Evolutionary conservation across 2,329 filamentous ascomycete species (phyloP).

Genomic region (Colletotrichum simmondsii): DNA sequence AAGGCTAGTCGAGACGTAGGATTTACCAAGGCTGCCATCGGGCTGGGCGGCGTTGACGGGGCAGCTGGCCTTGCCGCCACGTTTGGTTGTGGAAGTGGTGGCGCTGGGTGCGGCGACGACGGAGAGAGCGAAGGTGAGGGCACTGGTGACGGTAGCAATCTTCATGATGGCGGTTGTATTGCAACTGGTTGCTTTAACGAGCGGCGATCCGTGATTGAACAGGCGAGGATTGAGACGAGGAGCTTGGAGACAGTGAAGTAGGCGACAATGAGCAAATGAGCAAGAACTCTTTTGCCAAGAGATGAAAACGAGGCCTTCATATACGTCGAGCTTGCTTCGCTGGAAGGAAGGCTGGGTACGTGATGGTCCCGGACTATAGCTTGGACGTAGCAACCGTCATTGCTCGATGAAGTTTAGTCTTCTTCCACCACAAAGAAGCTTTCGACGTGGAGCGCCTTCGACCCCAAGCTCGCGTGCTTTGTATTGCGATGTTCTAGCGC

Average conservation of each 20-base stretch:
- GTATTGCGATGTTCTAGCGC: neutral
- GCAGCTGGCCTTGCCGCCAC: conserved; percentile 1
- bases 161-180: conserved; percentile 12
- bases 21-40: conserved; percentile 22
- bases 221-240: neutral
- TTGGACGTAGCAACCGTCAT: neutral
- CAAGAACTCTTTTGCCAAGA: neutral
- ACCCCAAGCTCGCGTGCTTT: neutral
- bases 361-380: neutral
- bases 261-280: neutral
- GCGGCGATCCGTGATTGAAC: neutral
- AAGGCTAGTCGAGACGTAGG: conserved; percentile 15
- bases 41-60: conserved; percentile 26
- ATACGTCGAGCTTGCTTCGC: neutral
- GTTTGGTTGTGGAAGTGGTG: neutral
- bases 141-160: conserved; percentile 4
- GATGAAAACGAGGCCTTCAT: neutral
- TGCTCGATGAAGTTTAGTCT: neutral
- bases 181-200: neutral
- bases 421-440: neutral
- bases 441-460: neutral
- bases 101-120: conserved; percentile 6
- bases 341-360: neutral
- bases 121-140: conserved; percentile 3
- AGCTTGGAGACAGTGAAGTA: neutral